Conservation (phyloP, 768 basidiomycete species). For the Vishniacozyma victoriae region DNA sequence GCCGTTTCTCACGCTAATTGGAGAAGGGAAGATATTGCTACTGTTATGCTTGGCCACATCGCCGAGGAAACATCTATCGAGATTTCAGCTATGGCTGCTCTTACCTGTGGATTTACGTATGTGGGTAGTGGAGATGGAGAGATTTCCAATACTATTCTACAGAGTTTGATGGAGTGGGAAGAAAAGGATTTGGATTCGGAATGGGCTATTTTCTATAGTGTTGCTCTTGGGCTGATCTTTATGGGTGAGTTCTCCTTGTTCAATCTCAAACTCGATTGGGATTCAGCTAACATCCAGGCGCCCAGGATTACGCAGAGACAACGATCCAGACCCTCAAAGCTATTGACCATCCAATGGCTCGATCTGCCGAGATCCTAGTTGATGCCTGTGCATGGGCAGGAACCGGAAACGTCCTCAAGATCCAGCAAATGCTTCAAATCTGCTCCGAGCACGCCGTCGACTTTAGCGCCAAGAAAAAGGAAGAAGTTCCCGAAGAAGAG, state of each 20-base stretch:
- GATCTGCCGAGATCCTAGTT: constrained; percentile 83
- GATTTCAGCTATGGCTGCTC: constrained; percentile 72
- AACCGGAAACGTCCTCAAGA: constrained; percentile 86
- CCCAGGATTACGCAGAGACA: constrained; percentile 87
- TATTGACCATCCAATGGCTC: constrained; percentile 85
- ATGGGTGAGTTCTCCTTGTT: constrained; percentile 58
- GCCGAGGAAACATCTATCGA: constrained; percentile 85
- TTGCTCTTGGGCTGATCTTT: constrained; percentile 84
- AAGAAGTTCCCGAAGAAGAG: constrained; percentile 14
- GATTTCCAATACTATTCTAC: constrained; percentile 78
- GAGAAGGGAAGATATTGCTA: constrained; percentile 74
- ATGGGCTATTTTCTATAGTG: constrained; percentile 84
- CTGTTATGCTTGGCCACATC: constrained; percentile 70
- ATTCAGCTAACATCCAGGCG: constrained; percentile 53
- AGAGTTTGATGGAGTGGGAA: constrained; percentile 66
- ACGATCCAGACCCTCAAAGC: constrained; percentile 89
- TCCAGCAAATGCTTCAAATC: constrained; percentile 85
- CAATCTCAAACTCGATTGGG: neutral
- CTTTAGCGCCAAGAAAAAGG: constrained; percentile 35
- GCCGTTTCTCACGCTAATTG: constrained; percentile 94
- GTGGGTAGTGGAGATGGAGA: constrained; percentile 94
- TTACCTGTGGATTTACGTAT: constrained; percentile 89
- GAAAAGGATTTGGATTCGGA: constrained; percentile 72
- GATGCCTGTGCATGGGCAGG: constrained; percentile 93
- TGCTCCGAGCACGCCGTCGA: constrained; percentile 87